Base-by-base conservation (phyloP, 75 land plant species). In the Cupressus sempervirens region DNA sequence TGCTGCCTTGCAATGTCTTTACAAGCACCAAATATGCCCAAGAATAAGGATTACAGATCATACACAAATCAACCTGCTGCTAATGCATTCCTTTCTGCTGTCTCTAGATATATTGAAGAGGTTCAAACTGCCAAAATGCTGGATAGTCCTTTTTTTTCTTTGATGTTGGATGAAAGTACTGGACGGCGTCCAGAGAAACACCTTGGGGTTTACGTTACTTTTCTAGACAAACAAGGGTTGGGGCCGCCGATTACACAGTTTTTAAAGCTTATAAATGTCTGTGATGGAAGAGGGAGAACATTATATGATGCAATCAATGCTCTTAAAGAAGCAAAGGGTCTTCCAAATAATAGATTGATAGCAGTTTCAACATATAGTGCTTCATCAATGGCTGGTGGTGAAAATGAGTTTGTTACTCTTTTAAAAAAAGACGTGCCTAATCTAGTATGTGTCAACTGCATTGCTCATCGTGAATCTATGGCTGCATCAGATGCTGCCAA, bases 141-240 rank as follows among this genome's bases (percentile, higher is more conserved):
- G 13, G 67, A 40, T 26, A 80, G 83, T 86, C 84, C 85, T 43
- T 38, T 76, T 23, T 82, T 82, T 48, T 82, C 76, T 20, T 52
- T 86, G 20, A 82, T 86, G 85, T 38, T 86, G n/a, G 84, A 86
- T 86, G 87, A 86, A 80, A 52, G 70, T 36, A 67, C 84, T 32
- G 74, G 82, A 32, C 23, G 84, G 15, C 32, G 83, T 65, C 30
- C 81, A 45, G 84, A 85, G 43, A 48, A 80, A 80, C 70, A 85
- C 26, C 79, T 85, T 75, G 56, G 81, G 20, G 85, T 76, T 40
- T 86, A 86, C 82, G 85, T 8, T 35, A 48, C 68, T 43, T 86
- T 41, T 82, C 48, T 86, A 81, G 41, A 72, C 30, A 7, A 15
- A 20, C 30, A 85, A 80, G 84, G 86, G 38, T 48, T 48, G 35